Base-by-base conservation (phyloP, 2,329 filamentous ascomycete species). In the Aureobasidium subglaciale region DNA sequence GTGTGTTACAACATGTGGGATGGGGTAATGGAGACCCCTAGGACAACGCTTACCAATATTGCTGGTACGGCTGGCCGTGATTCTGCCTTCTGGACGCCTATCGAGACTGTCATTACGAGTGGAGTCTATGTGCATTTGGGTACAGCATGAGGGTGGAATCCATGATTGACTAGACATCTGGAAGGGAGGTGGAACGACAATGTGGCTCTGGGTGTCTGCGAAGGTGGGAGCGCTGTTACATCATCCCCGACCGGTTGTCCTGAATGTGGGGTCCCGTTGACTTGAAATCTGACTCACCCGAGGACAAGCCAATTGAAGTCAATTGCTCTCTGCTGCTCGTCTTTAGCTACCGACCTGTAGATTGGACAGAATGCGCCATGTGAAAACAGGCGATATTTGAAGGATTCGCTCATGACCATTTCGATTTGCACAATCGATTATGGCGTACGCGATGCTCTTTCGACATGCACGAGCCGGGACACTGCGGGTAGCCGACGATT, bases 231-330 rank as follows among this genome's bases (percentile, higher is more conserved):
- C n/a, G n/a, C n/a, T n/a, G n/a, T n/a, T n/a, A n/a, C n/a, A n/a
- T n/a, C n/a, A n/a, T n/a, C n/a, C n/a, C n/a, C n/a, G n/a, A 29
- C 8, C 15, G 13, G 5, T 46, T 10, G 6, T 30, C 4, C 22
- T 8, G 8, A 37, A 5, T 50, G 46, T 38, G 46, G 46, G 46
- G 46, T 50, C 8, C 30, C 32, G 22, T 15, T 38, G 46, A 18
- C 24, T 43, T 8, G 24, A 30, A 8, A n/a, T n/a, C 48, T 52
- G 48, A 52, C 48, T 52, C 48, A 52, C 35, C 22, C 18, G 25
- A 16, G 15, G 9, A 41, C 16, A 40, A 52, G 8, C 34, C 46
- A 50, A 50, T 50, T 27, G 46, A 29, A 27, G 9, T 24, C 32
- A 40, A n/a, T 38, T 41, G 48, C 35, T 32, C 10, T 50, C 9